Base-by-base conservation (phyloP, 345 rosid genomes). In the Acer yangbiense region DNA sequence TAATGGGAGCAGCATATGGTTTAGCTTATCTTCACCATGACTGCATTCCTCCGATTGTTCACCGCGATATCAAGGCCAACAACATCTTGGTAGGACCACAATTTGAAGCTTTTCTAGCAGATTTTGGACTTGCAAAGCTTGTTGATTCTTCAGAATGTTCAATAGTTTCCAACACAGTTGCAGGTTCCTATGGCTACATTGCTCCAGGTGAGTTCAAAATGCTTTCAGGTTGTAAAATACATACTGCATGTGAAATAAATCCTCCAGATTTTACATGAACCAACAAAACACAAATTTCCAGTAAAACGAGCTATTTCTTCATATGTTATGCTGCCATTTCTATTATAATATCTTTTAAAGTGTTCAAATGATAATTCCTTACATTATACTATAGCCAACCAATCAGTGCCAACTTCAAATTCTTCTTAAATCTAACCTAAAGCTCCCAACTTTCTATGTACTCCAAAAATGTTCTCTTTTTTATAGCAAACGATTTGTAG, bases 121-220 rank as follows among this genome's bases (percentile, higher is more conserved):
- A 91, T 83, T 91, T 91, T 58, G 95, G 95, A 21, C 86, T 91
- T 4, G 95, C 95, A 8, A 89, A 88, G 86, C 85, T 86, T 60
- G 73, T 89, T 65, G 88, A 86, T 74, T 82, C 84, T 66, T 77
- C 90, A 65, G 90, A 88, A 69, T 75, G 79, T 76, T 82, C 89
- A 0, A 74, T 77, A 52, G 85, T 79, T 62, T 85, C 95, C 61
- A 77, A 85, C 65, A 80, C 85, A 14, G 84, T 91, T 43, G 93
- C 95, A 27, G 95, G 95, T 12, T 91, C 95, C 57, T 91, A 88
- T 71, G 95, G 95, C 12, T 91, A 91, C 88, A 91, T 91, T 76
- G 93, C 93, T 72, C 95, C 95, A 1, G 95, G 95, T 91, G 62
- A 86, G 85, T 88, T 55, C 1, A 70, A 35, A 58, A 62, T 69